phyloP scores from a whole-genome alignment of 805 yeast genomes.

The Cyberlindnera mississippiensis region DNA sequence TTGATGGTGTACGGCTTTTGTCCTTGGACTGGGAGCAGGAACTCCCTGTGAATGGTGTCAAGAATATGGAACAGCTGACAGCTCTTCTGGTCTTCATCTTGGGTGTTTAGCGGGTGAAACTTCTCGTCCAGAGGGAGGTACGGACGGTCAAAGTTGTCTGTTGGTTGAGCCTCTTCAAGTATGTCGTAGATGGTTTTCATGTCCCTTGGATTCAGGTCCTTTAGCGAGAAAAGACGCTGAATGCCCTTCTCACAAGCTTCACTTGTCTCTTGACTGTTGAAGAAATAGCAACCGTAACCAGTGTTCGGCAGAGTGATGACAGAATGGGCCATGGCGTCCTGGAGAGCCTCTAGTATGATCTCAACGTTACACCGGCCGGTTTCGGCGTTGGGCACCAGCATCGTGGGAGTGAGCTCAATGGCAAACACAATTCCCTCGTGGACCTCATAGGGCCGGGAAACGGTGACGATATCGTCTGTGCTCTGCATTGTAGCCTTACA shows the following conservation, averaged over 20 bases:
- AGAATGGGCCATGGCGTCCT: slow-evolving; percentile 60
- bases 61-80: slow-evolving; percentile 43
- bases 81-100: slow-evolving; percentile 20
- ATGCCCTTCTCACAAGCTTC: slow-evolving; percentile 40
- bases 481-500: too few relatives aligned
- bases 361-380: slow-evolving; percentile 40
- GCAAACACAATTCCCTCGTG: slow-evolving; percentile 64
- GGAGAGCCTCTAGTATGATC: slow-evolving; percentile 53
- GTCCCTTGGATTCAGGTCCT: slow-evolving; percentile 50
- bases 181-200: slow-evolving; percentile 54
- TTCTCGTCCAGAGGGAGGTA: slow-evolving; percentile 26
- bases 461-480: slow-evolving; percentile 1
- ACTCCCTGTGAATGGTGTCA: slow-evolving; percentile 51
- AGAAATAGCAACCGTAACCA: slow-evolving; percentile 70
- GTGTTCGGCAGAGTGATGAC: slow-evolving; percentile 63
- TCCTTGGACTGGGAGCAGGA: slow-evolving; percentile 36
- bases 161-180: slow-evolving; percentile 47
- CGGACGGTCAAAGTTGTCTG: slow-evolving; percentile 18
- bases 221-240: slow-evolving; percentile 45
- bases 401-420: slow-evolving; percentile 50
- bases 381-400: slow-evolving; percentile 37
- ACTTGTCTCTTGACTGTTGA: slow-evolving; percentile 41
- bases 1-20: slow-evolving; percentile 48
- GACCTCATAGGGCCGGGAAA: slow-evolving; percentile 32
- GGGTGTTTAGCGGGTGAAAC: slow-evolving; percentile 29